Conservation (phyloP, 768 basidiomycete genomes). For the Pleurotus platypus region DNA sequence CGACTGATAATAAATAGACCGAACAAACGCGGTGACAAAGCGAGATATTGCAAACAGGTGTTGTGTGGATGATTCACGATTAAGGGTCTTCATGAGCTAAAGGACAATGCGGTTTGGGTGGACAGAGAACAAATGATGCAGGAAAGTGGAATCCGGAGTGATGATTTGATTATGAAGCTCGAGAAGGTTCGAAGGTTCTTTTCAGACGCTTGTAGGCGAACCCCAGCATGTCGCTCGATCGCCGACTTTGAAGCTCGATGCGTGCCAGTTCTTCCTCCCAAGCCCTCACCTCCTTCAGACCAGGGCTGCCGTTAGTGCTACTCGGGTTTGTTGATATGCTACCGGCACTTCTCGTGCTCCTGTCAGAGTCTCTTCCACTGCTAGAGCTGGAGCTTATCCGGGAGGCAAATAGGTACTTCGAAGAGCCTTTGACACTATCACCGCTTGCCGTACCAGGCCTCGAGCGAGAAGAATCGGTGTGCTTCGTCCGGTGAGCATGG, state of each 20-base stretch:
- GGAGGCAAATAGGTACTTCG: constrained; percentile 12
- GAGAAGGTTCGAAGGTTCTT: constrained; percentile 6
- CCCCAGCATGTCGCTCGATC: constrained; percentile 40
- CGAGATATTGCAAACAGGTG: neutral
- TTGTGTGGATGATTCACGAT: neutral
- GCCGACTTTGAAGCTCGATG: constrained; percentile 63
- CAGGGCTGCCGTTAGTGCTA: constrained; percentile 21
- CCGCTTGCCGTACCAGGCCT: constrained; percentile 5
- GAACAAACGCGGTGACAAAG: neutral
- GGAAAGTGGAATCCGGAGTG: neutral
- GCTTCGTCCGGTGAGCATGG: constrained; percentile 1
- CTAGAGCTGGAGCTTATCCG: constrained; percentile 21
- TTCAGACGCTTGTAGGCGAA: constrained; percentile 32
- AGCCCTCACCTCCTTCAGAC: constrained; percentile 40
- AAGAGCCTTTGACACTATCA: neutral
- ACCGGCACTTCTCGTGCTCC: constrained; percentile 19
- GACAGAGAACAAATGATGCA: neutral
- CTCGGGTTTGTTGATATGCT: constrained; percentile 11
- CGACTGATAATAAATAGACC: neutral
- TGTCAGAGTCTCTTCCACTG: constrained; percentile 32
- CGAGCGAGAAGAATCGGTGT: neutral
- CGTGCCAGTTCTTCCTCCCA: constrained; percentile 79
- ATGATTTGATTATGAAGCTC: neutral
- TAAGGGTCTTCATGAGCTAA: neutral
- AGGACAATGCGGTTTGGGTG: neutral